Conservation (phyloP, 1,284 basidiomycete genomes). For the Xerocomus cyaneibrunnescens region DNA sequence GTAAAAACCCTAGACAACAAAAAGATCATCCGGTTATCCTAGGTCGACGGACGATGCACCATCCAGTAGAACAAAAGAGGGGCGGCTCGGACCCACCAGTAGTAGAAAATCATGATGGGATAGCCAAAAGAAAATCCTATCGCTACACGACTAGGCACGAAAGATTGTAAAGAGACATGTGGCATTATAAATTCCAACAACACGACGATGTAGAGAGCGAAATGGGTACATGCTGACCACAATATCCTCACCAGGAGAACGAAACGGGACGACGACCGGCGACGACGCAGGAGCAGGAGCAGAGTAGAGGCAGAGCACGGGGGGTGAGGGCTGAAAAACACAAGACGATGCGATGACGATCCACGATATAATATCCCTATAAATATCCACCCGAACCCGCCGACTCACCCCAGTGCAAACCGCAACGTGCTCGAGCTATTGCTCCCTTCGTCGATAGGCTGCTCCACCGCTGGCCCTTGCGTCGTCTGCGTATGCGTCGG, state of each 20-base stretch:
- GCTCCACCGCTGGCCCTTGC: conserved; percentile 7
- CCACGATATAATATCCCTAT: conserved; percentile 26
- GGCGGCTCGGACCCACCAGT: no score
- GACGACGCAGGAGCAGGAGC: neutral
- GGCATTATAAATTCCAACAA: conserved; percentile 3
- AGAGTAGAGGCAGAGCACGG: neutral
- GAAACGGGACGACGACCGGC: neutral
- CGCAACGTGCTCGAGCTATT: conserved; percentile 31
- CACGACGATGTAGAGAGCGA: neutral
- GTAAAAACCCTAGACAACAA: neutral
- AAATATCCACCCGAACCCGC: conserved; percentile 18
- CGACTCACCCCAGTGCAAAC: conserved; percentile 30
- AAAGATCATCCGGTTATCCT: neutral
- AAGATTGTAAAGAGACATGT: neutral
- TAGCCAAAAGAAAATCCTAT: conserved; percentile 3
- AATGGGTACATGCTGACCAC: neutral
- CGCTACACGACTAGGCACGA: conserved; percentile 4
- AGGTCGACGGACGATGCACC: neutral
- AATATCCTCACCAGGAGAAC: conserved; percentile 4
- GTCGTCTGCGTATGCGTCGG: neutral
- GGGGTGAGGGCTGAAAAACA: no score
- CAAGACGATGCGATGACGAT: neutral
- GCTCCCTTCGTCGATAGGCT: conserved; percentile 24
- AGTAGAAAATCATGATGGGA: neutral
- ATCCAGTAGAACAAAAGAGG: no score